Base-by-base conservation (phyloP, 2,329 filamentous ascomycete species). In the Pseudocercospora pini-densiflorae region DNA sequence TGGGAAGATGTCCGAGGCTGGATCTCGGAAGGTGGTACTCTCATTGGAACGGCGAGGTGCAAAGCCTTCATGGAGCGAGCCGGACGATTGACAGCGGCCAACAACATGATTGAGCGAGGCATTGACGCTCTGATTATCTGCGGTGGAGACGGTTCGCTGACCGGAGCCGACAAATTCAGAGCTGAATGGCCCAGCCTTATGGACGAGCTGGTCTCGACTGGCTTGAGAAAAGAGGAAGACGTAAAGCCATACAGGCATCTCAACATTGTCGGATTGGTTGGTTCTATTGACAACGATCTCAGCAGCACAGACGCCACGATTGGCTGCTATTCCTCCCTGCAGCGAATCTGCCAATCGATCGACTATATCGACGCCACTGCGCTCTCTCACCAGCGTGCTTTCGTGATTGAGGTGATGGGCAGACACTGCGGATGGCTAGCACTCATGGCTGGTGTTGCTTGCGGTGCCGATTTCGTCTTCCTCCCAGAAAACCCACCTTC, bases 361-460 rank as follows among this genome's bases (percentile, higher is more conserved):
- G 95, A 99, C 82, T 94, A 93, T 77, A 97, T 99, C 73, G 94
- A 99, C 80, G 94, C 94, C 21, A 98, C 95, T 0, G 94, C 94
- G 61, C 90, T 90, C 43, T 97, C 94, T 29, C 95, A 99, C 80
- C 96, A 97, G 71, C 87, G 95, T 74, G 95, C 95, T 45, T 99
- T 99, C 79, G 94, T 99, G 64, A 92, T 99, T 69, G 95, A 97
- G 80, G 95, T 99, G 75, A 99, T 99, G 95, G 95, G 95, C 59
- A 88, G 95, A 66, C 94, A 99, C 81, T 99, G 95, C 79, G 95
- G 95, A 69, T 99, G 95, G 95, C 85, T 99, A 68, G 95, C 95
- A 47, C 86, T 99, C 68, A 97, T 98, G 90, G 91, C 94, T 14
- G 94, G 94, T 75, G 94, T 99, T 66, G 94, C 92, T 65, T 97